Evolutionary conservation across 257 asterid genomes (phyloP).

Genomic region (Scutellaria minor): DNA sequence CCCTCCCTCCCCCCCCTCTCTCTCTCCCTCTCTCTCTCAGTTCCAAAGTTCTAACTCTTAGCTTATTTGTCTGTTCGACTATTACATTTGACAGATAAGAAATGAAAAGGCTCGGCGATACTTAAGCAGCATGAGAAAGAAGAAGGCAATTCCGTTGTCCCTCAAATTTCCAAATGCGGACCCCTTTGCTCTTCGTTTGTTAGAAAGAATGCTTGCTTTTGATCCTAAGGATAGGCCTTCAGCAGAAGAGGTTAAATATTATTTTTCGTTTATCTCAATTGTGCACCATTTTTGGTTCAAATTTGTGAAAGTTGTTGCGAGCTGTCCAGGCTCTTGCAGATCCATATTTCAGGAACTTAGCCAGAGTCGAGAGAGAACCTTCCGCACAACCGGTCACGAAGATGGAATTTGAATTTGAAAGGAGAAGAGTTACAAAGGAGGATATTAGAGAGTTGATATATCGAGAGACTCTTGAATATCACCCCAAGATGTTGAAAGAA

Average conservation of each 20-base stretch:
- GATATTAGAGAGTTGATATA: slow-evolving; percentile 90
- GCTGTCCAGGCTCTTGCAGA: slow-evolving; percentile 94
- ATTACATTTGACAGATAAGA: slow-evolving; percentile 67
- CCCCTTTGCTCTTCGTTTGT: slow-evolving; percentile 82
- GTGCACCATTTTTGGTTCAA: neutral
- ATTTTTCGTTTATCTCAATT: neutral
- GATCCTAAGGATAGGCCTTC: slow-evolving; percentile 95
- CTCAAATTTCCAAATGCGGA: slow-evolving; percentile 90
- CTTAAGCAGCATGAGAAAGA: slow-evolving; percentile 95
- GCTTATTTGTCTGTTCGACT: slow-evolving; percentile 31
- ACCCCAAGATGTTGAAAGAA: slow-evolving; percentile 95
- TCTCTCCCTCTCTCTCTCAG: neutral
- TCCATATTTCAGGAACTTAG: slow-evolving; percentile 96
- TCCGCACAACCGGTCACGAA: slow-evolving; percentile 91
- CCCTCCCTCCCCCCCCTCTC: neutral
- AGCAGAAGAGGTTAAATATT: slow-evolving; percentile 83
- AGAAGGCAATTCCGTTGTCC: slow-evolving; percentile 74
- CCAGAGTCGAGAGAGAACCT: slow-evolving; percentile 97
- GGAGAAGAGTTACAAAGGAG: slow-evolving; percentile 92
- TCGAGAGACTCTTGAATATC: slow-evolving; percentile 94
- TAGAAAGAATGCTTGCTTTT: slow-evolving; percentile 95
- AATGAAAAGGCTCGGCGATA: slow-evolving; percentile 98
- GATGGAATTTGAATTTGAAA: slow-evolving; percentile 98
- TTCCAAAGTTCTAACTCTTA: slow-evolving; percentile 1
- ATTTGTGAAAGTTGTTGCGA: slow-evolving; percentile 38